Evolutionary conservation across 108 stramenopile species (phyloP).

Genomic region (Aurantiochytrium sp.): DNA sequence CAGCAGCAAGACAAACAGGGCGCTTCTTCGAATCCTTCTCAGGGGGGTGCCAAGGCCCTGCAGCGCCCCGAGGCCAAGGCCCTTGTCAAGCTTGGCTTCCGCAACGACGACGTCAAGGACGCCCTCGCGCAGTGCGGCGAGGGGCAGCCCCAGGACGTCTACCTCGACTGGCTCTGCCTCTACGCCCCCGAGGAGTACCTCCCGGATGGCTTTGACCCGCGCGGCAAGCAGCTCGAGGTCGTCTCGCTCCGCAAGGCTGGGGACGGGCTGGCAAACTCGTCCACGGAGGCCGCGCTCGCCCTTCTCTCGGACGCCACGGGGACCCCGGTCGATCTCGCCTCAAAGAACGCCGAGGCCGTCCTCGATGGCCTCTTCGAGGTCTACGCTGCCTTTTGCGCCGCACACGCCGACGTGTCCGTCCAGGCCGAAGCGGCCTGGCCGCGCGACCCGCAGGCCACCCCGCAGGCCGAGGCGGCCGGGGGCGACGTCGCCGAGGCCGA

Average conservation of each 20-base stretch:
- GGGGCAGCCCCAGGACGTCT: neutral
- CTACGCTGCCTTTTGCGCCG: neutral
- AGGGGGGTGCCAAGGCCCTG: neutral
- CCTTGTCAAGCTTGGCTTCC: neutral
- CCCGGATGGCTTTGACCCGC: neutral
- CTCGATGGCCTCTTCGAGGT: neutral
- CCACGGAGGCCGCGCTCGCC: neutral
- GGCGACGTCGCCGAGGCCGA: neutral
- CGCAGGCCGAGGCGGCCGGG: neutral
- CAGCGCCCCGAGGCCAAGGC: neutral
- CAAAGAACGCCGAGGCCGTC: neutral
- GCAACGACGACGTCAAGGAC: neutral
- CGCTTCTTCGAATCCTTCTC: neutral
- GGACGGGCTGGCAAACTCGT: neutral
- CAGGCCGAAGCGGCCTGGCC: neutral
- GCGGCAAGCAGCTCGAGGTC: slow-evolving; percentile 19
- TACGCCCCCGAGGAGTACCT: neutral
- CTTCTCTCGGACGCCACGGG: neutral
- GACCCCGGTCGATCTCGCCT: neutral
- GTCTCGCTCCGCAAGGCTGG: neutral
- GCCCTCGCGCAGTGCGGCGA: neutral
- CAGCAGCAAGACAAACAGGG: neutral
- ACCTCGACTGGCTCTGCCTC: slow-evolving; percentile 32
- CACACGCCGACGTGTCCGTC: neutral
- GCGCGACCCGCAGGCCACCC: neutral